Evolutionary conservation across 2,329 filamentous ascomycete species (phyloP).

Genomic region (Dothideomycetes sp.): DNA sequence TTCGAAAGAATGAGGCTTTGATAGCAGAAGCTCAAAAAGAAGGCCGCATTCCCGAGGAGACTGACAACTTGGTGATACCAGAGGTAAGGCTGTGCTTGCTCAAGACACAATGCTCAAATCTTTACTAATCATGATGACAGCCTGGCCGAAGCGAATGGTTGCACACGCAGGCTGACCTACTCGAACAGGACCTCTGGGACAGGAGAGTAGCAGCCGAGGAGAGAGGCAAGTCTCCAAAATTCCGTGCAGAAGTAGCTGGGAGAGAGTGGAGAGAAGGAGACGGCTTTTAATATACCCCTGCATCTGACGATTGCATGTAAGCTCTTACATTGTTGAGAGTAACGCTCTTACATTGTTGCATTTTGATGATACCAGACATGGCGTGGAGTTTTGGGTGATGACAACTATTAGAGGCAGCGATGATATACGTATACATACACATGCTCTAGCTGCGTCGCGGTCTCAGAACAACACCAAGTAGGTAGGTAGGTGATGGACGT

Average conservation of each 20-base stretch:
- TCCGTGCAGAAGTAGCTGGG: conserved; percentile 45
- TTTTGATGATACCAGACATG: no score
- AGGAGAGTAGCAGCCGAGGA: conserved; percentile 38
- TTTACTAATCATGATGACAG: no score
- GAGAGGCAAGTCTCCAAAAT: conserved; percentile 42
- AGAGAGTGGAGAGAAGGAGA: conserved; percentile 48
- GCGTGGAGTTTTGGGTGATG: no score
- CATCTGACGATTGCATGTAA: no score
- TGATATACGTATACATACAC: no score
- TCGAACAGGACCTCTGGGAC: conserved; percentile 34
- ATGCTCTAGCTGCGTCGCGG: no score
- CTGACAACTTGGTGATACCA: conserved; percentile 25
- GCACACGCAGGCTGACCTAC: conserved; percentile 34
- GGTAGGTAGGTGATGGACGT: no score
- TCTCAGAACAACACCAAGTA: no score
- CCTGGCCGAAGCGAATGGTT: conserved; percentile 36
- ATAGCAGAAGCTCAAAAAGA: conserved; percentile 29
- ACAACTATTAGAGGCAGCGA: no score
- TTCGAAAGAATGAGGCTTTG: conserved; percentile 32
- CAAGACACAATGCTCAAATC: conserved; percentile 31
- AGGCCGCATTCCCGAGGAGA: conserved; percentile 26
- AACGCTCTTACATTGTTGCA: no score
- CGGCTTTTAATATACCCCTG: conserved; percentile 47
- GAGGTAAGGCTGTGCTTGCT: conserved; percentile 32
- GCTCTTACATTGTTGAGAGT: no score